Evolutionary conservation across 2,329 filamentous ascomycete genomes (phyloP).

Genomic region (Zarea fungicola): DNA sequence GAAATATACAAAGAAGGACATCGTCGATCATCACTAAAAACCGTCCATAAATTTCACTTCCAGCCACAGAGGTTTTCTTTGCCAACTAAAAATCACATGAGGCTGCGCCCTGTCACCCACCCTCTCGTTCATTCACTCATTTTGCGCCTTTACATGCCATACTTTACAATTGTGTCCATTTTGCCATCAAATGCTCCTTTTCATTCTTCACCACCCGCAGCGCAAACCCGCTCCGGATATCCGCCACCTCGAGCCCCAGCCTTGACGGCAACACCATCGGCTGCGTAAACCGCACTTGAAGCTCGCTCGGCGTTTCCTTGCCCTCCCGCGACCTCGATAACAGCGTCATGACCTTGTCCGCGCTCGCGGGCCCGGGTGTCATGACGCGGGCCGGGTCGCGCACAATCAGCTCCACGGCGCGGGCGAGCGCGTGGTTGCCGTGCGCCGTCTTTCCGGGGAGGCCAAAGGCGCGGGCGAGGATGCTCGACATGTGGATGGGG

Average conservation of each 20-base stretch:
- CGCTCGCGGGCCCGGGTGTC: not conserved
- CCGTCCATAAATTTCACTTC: no score
- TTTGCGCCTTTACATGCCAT: no score
- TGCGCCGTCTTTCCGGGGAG: constrained; percentile 13
- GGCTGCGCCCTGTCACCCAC: no score
- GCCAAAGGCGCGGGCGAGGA: constrained; percentile 12
- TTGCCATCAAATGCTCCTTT: constrained; percentile 12
- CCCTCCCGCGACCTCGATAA: not conserved
- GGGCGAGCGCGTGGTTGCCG: constrained; percentile 14
- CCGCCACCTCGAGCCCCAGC: constrained; percentile 7
- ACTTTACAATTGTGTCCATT: not conserved
- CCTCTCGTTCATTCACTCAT: no score
- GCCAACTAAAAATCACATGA: no score
- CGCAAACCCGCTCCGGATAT: constrained; percentile 3
- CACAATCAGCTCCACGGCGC: constrained; percentile 6
- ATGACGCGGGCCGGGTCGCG: constrained; percentile 3
- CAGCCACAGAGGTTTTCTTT: no score
- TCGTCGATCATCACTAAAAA: no score
- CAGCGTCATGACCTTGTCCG: constrained; percentile 2
- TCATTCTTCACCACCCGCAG: constrained; percentile 10
- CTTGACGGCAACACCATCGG: constrained; percentile 11
- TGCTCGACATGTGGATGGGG: constrained; percentile 14
- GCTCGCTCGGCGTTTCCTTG: constrained; percentile 6
- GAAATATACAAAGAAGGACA: no score
- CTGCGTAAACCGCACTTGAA: constrained; percentile 11